Evolutionary conservation across 129 eudicot species (phyloP).

Genomic region (Flaveria bidentis): DNA sequence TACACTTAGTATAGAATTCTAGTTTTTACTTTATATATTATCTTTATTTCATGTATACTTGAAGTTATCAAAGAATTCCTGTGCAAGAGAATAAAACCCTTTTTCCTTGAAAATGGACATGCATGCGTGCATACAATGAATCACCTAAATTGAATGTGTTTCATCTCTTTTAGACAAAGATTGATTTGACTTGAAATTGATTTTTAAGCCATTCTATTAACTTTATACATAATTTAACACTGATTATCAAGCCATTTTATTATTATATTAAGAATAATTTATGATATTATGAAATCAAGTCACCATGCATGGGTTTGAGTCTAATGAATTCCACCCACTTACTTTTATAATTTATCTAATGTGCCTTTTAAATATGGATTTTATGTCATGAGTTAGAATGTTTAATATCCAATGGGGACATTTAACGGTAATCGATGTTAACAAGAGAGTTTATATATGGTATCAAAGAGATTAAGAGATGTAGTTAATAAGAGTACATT

Average conservation of each 20-base stretch:
- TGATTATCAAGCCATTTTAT: not conserved
- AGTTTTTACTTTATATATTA: no score
- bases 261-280: not conserved
- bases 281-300: not conserved
- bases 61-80: slow-evolving; percentile 22
- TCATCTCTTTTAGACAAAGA: not conserved
- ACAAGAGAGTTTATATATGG: no score
- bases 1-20: no score
- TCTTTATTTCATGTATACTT: not conserved
- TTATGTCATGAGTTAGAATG: no score
- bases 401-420: no score
- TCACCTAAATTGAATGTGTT: not conserved
- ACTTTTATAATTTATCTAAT: no score
- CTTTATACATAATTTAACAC: not conserved
- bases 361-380: no score
- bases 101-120: slow-evolving; percentile 11
- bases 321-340: no score
- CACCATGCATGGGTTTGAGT: slow-evolving; percentile 29
- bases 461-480: no score
- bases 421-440: no score
- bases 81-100: slow-evolving; percentile 26
- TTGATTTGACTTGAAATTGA: slow-evolving; percentile 4
- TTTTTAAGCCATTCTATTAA: not conserved
- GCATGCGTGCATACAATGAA: slow-evolving; percentile 24
- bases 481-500: no score